Evolutionary conservation across 164 flowering plant genomes (phyloP).

Genomic region (Umbellularia californica): DNA sequence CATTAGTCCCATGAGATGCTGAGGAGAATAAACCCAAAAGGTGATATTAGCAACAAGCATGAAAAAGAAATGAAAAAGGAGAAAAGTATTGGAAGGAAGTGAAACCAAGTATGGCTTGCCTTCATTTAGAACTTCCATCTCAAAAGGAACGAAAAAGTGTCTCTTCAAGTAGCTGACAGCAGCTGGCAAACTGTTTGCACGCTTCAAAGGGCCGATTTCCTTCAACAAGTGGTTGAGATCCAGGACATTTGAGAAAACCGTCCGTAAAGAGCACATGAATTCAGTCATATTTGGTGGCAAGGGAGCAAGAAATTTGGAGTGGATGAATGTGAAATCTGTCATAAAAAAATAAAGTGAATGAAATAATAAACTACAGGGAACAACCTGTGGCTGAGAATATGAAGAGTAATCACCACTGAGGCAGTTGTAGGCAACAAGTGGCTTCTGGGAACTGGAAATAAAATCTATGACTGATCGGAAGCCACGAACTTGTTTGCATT

Average conservation of each 20-base stretch:
- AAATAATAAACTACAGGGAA: background rate
- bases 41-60: background rate
- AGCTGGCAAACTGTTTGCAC: slow-evolving; percentile 41
- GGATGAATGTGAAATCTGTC: slow-evolving; percentile 79
- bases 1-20: slow-evolving; percentile 31
- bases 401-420: slow-evolving; percentile 49
- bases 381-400: background rate
- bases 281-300: slow-evolving; percentile 60
- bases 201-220: slow-evolving; percentile 45
- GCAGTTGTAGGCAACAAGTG: slow-evolving; percentile 67
- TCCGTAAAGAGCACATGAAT: slow-evolving; percentile 47
- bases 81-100: background rate
- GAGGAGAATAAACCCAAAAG: slow-evolving; percentile 12
- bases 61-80: background rate
- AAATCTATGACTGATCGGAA: slow-evolving; percentile 88
- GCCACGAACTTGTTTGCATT: slow-evolving; percentile 53
- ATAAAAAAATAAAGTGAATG: slow-evolving; percentile 6
- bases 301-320: slow-evolving; percentile 70
- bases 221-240: slow-evolving; percentile 68
- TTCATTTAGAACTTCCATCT: slow-evolving; percentile 49
- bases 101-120: slow-evolving; percentile 27
- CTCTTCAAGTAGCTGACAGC: slow-evolving; percentile 54
- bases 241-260: slow-evolving; percentile 50
- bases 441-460: slow-evolving; percentile 79
- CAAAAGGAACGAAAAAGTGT: slow-evolving; percentile 49